Conservation (phyloP, 805 yeast genomes). For the Lipomyces yamadae region DNA sequence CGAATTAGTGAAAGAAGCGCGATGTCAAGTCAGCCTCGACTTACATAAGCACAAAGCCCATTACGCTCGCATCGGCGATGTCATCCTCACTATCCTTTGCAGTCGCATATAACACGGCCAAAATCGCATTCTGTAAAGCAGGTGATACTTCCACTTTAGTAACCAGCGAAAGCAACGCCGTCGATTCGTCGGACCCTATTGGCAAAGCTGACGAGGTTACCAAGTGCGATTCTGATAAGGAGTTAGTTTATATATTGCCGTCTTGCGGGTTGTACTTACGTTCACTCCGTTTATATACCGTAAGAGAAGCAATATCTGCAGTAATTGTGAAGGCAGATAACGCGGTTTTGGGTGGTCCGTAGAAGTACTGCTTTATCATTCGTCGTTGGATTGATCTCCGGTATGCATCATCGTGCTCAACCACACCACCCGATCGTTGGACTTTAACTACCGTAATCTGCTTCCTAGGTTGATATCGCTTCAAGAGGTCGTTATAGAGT, state of each 20-base stretch:
- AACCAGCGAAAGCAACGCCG: slow-evolving; percentile 41
- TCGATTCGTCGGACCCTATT: slow-evolving; percentile 45
- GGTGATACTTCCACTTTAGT: slow-evolving; percentile 47
- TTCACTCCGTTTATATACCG: slow-evolving; percentile 64
- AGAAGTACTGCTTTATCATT: slow-evolving; percentile 83
- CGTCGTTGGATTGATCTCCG: slow-evolving; percentile 74
- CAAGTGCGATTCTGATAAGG: slow-evolving; percentile 35
- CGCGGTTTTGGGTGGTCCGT: slow-evolving; percentile 69
- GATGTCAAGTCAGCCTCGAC: slow-evolving; percentile 28
- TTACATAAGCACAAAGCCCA: slow-evolving; percentile 77
- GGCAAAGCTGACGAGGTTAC: slow-evolving; percentile 45
- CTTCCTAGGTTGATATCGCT: slow-evolving; percentile 45
- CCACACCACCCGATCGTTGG: slow-evolving; percentile 75
- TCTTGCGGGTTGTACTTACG: slow-evolving; percentile 21
- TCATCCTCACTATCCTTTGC: slow-evolving; percentile 55
- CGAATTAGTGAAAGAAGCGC: slow-evolving; percentile 21
- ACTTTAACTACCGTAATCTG: slow-evolving; percentile 60
- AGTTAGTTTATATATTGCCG: slow-evolving; percentile 24
- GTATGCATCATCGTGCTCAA: slow-evolving; percentile 71
- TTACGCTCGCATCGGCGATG: slow-evolving; percentile 59
- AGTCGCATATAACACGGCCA: slow-evolving; percentile 65
- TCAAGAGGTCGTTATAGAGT: slow-evolving; percentile 64
- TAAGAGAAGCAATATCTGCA: slow-evolving; percentile 63
- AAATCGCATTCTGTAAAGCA: slow-evolving; percentile 70
- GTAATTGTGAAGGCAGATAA: slow-evolving; percentile 88